phyloP scores from a whole-genome alignment of 306 rosid genomes.

The Rosa persica region DNA sequence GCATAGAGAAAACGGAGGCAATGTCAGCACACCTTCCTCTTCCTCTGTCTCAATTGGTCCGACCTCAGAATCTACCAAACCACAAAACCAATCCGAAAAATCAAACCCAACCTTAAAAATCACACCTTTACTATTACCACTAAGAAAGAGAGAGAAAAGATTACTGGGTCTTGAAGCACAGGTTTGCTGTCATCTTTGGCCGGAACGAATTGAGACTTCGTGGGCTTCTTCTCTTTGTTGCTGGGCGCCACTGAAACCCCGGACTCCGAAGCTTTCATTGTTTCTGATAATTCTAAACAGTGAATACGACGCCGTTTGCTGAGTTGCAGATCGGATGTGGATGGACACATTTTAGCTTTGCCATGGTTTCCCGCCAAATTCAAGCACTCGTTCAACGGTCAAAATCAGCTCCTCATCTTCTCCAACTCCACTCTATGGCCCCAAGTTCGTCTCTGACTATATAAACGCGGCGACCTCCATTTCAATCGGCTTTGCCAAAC shows the following conservation, averaged over 20 bases:
- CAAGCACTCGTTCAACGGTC: conserved; percentile 24
- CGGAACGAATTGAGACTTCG: conserved; percentile 62
- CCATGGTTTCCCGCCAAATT: conserved; percentile 33
- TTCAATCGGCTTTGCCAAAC: conserved; percentile 31
- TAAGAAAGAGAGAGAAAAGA: conserved; percentile 12
- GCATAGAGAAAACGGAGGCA: conserved; percentile 55
- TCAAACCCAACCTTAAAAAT: background rate
- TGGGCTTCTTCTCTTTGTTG: conserved; percentile 24
- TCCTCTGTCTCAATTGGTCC: conserved; percentile 84
- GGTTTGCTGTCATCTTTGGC: conserved; percentile 93
- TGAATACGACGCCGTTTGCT: background rate
- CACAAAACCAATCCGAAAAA: background rate
- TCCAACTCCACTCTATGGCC: conserved; percentile 44
- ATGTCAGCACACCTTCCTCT: conserved; percentile 80
- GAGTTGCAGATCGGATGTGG: too few relatives aligned
- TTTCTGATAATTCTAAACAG: background rate
- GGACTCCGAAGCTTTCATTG: conserved; percentile 46
- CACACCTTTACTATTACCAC: background rate
- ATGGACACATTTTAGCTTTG: background rate
- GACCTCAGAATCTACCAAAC: conserved; percentile 70
- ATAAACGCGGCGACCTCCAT: conserved; percentile 29
- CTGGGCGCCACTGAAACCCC: conserved; percentile 39
- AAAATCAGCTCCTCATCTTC: conserved; percentile 27
- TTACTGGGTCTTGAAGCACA: conserved; percentile 84
- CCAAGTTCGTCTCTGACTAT: conserved; percentile 23